Percentiles rank a stretch among this genome's conserved stretches.
Evolutionary conservation across 768 basidiomycete species (phyloP).

Genomic region (Neoboletus magnificus): DNA sequence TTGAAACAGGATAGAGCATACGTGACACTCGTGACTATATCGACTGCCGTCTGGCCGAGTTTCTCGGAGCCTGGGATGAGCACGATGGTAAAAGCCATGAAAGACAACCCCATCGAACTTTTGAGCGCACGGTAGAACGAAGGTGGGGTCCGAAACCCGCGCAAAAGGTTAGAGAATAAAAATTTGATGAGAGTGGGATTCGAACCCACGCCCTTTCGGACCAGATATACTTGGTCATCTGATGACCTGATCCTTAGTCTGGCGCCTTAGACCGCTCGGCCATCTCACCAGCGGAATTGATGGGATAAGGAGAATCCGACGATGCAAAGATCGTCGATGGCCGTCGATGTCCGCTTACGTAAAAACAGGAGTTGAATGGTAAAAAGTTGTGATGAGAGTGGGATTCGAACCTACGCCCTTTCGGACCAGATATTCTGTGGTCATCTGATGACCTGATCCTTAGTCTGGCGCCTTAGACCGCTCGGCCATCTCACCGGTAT

Average conservation of each 20-base stretch:
- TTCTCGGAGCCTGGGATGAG: too few species aligned
- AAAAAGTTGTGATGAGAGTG: slow-evolving; percentile 31
- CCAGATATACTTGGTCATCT: slow-evolving; percentile 30
- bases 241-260: slow-evolving; percentile 48
- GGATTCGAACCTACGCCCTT: slow-evolving; percentile 44
- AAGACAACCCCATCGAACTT: too few species aligned
- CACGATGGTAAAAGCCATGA: too few species aligned
- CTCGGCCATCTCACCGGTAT: slow-evolving; percentile 48
- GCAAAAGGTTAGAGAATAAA: too few species aligned
- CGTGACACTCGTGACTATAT: too few species aligned
- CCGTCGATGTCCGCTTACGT: too few species aligned
- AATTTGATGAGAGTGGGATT: not conserved
- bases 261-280: slow-evolving; percentile 64
- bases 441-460: slow-evolving; percentile 36
- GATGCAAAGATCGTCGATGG: too few species aligned
- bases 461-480: slow-evolving; percentile 63
- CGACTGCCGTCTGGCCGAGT: too few species aligned
- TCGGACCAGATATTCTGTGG: slow-evolving; percentile 34
- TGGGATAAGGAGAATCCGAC: too few species aligned
- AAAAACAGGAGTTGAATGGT: not conserved
- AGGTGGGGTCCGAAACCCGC: too few species aligned
- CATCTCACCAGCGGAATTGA: slow-evolving; percentile 35
- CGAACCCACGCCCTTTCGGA: slow-evolving; percentile 33
- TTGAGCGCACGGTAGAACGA: too few species aligned
- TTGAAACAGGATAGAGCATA: too few species aligned